These are phyloP conservation scores for Pyricularia grisea DNA, from an alignment of 2,329 filamentous ascomycete species.

Conservation along the genomic window DNA sequence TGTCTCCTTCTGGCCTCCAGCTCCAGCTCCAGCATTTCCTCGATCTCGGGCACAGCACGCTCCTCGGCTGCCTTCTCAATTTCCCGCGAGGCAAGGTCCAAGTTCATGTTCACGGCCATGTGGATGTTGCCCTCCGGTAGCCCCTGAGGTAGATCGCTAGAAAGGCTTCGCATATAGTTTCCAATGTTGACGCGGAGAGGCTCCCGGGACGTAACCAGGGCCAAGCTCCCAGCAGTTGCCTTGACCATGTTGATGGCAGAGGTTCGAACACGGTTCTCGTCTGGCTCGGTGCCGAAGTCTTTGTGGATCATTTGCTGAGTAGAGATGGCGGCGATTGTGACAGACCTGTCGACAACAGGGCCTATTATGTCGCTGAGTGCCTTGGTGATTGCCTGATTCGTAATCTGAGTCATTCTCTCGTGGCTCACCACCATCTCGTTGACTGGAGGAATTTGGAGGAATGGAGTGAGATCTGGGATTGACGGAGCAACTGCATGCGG, in stretches of 20 bases:
- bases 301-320: constrained; percentile 93
- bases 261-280: constrained; percentile 76
- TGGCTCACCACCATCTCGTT: constrained; percentile 72
- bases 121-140: constrained; percentile 91
- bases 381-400: constrained; percentile 75
- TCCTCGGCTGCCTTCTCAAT: constrained; percentile 95
- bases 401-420: constrained; percentile 62
- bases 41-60: constrained; percentile 86
- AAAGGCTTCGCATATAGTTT: constrained; percentile 79
- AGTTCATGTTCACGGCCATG: constrained; percentile 97
- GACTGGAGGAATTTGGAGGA: constrained; percentile 71
- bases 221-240: constrained; percentile 84
- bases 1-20: constrained; percentile 71
- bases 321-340: constrained; percentile 95
- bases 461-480: constrained; percentile 73
- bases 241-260: constrained; percentile 93
- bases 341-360: constrained; percentile 92
- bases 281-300: constrained; percentile 88
- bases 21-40: constrained; percentile 80
- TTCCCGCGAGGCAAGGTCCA: constrained; percentile 85
- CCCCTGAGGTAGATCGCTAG: constrained; percentile 62
- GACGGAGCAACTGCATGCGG: constrained; percentile 68
- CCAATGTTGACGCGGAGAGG: constrained; percentile 93
- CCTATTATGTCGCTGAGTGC: constrained; percentile 95
- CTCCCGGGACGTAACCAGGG: constrained; percentile 96